Evolutionary conservation across 305 asterid species (phyloP), one percentile per base, ranked within the genome.

Genomic region (Coffea humblotiana): DNA sequence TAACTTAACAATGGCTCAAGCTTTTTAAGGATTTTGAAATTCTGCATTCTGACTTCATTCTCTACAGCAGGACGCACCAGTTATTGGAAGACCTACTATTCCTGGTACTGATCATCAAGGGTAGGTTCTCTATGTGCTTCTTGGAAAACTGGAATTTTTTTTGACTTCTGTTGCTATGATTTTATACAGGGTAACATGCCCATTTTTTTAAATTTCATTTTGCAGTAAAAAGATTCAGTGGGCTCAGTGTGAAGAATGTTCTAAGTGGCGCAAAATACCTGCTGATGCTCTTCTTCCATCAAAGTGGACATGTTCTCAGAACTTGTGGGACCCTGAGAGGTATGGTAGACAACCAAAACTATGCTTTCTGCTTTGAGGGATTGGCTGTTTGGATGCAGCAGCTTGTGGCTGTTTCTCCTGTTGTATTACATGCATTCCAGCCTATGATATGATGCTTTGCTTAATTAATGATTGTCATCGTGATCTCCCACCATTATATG

Each of bases 191-290:
- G 64, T 40, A 77, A 25, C 49, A 21, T 68, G 75, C 56, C 72
- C 54, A 83, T 79, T 64, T 74, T 32, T 76, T 77, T 83, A 14
- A 77, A 71, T 84, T 83, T 48, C 76, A 68, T 25, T 76, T 18
- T 82, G 60, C 85, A 95, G 99, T 74, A 87, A 82, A 82, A 85
- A 85, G 76, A 79, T 87, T 77, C 97, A 90, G 83, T 96, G 98
- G 97, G 90, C 89, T 85, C 97, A 94, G 70, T 96, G 99, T 79
- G 97, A 96, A 80, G 95, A 94, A 72, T 94, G 99, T 86, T 90
- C 82, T 66, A 94, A 96, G 92, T 94, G 98, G 98, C 98, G 98
- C 74, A 91, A 91, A 88, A 86, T 91, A 82, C 97, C 98, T 7
- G 90, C 84, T 52, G 84, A 88, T 88, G 97, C 92, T 85, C 88